phyloP scores from a whole-genome alignment of 2,329 filamentous ascomycete genomes.

The Daldinia sp. region DNA sequence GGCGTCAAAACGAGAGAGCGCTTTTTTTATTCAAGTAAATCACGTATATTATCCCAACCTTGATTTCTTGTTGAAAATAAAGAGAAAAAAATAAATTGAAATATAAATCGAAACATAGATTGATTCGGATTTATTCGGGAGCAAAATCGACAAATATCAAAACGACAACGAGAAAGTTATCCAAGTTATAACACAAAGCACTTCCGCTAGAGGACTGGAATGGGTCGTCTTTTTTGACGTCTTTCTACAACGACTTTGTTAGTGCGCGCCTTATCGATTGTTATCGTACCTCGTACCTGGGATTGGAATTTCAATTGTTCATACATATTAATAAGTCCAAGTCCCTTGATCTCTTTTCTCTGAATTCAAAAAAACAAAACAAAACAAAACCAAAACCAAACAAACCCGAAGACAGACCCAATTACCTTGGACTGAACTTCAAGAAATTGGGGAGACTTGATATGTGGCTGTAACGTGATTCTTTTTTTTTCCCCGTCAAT shows the following conservation, averaged over 20 bases:
- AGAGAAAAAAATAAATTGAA: too few relatives aligned
- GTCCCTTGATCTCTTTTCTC: neutral
- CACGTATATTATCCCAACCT: too few relatives aligned
- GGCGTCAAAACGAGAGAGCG: too few relatives aligned
- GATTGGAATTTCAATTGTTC: constrained; percentile 27
- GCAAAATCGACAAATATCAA: too few relatives aligned
- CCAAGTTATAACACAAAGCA: too few relatives aligned
- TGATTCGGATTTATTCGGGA: too few relatives aligned
- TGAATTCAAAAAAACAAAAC: neutral
- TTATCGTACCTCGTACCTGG: constrained; percentile 11
- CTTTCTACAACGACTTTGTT: constrained; percentile 21
- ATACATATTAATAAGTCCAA: constrained; percentile 15
- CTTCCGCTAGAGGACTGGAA: too few relatives aligned
- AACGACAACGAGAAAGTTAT: too few relatives aligned
- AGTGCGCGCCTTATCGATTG: constrained; percentile 26
- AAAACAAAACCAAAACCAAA: neutral
- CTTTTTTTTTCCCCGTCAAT: constrained; percentile 4
- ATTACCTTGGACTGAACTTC: neutral
- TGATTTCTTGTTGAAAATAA: too few relatives aligned
- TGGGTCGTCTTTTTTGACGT: too few relatives aligned
- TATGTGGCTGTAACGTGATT: constrained; percentile 21
- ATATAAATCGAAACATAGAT: too few relatives aligned
- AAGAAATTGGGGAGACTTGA: neutral
- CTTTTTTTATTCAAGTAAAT: too few relatives aligned
- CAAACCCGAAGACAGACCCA: neutral